Conservation (phyloP, 768 basidiomycete genomes). For the Lactarius trivialis region DNA sequence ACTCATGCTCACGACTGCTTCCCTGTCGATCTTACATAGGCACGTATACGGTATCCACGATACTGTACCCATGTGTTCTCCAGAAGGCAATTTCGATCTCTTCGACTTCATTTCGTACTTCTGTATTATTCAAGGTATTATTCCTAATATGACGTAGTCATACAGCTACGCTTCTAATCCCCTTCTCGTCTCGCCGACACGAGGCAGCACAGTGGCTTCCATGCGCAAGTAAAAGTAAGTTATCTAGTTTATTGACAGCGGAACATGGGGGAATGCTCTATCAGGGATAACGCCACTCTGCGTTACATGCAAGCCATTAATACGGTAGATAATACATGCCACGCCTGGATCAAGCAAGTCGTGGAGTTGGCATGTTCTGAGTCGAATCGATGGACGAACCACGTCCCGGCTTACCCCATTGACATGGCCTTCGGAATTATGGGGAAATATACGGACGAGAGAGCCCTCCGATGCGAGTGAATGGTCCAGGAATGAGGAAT, state of each 20-base stretch:
- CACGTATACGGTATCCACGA: not conserved
- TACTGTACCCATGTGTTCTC: slow-evolving; percentile 4
- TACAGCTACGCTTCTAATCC: slow-evolving; percentile 3
- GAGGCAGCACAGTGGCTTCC: slow-evolving; percentile 12
- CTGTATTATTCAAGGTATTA: not conserved
- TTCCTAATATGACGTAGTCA: not conserved
- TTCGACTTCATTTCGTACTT: slow-evolving; percentile 12
- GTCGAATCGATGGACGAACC: not conserved
- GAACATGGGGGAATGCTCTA: not conserved
- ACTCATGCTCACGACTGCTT: not conserved
- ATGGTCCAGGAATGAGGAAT: not conserved
- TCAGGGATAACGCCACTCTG: not conserved
- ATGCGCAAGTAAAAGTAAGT: not conserved
- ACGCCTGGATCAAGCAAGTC: not conserved
- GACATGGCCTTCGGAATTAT: not conserved
- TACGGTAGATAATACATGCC: not conserved
- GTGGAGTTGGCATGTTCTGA: not conserved
- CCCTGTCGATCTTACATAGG: slow-evolving; percentile 4
- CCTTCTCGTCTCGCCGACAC: slow-evolving; percentile 1
- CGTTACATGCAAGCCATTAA: not conserved
- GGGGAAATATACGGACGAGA: not conserved
- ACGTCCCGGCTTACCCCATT: not conserved
- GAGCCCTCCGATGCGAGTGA: not conserved
- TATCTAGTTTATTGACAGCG: not conserved
- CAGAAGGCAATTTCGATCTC: slow-evolving; percentile 11